Evolutionary conservation across 352 stramenopile genomes (phyloP), one percentile per base, ranked within the genome.

Genomic region (Phytophthora palmivora): DNA sequence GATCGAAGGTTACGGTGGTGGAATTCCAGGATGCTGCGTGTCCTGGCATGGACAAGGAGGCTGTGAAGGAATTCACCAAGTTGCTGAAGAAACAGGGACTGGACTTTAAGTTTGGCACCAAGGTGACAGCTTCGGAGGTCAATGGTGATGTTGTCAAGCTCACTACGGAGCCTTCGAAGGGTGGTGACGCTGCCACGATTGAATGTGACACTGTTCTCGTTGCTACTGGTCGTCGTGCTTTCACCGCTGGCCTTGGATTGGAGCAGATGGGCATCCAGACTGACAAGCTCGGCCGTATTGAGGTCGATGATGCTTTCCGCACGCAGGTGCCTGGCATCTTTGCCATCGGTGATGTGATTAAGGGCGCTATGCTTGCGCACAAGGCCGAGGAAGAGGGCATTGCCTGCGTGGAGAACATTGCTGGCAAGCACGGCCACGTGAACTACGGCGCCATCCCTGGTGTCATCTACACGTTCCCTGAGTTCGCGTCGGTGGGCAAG

Each of bases 341-440:
- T 68, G 97, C 97, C 22, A 98, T 99, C 74, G 97, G 97, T 43
- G 97, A 99, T 60, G 96, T 96, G 61, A 99, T 99, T 60, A 91
- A 97, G 55, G 98, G 98, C 41, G 95, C 97, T 9, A 99, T 99
- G 98, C 85, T 99, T 36, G 97, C 98, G 15, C 98, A 99, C 93
- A 99, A 99, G 86, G 97, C 98, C 24, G 98, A 99, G 81, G 97
- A 99, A 67, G 98, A 99, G 72, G 97, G 97, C 22, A 98, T 99
- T 68, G 97, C 97, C n/a, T 96, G 87, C 52, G 96, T 97, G 12
- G 98, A 99, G 82, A 98, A 84, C 49, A 98, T 99, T 70, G 95
- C 95, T 18, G 97, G 97, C 68, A 96, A 95, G 70, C 93, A 97
- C 58, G 97, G 97, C 60, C 97, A 99, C 79, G 96, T 99, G 39